These are phyloP conservation scores for Solanum bukasovii DNA, from an alignment of 257 asterid species.

Conservation along the genomic window DNA sequence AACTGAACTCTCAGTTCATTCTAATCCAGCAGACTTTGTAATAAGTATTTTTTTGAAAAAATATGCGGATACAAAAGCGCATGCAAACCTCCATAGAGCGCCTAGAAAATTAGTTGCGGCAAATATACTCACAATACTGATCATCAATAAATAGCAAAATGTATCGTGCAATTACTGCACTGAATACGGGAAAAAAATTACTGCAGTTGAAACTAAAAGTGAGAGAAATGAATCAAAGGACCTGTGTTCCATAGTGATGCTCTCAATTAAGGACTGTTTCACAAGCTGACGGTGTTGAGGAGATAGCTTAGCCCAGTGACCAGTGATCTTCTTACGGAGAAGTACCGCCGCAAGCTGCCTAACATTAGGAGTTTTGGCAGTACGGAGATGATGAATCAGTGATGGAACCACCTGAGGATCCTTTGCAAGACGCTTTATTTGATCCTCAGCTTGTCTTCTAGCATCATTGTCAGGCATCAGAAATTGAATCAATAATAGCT, in stretches of 20 bases:
- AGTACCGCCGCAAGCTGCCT: slow-evolving; percentile 97
- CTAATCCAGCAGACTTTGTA: neutral
- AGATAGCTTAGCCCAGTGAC: slow-evolving; percentile 87
- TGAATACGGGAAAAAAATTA: neutral
- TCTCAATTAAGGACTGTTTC: slow-evolving; percentile 81
- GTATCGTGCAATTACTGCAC: neutral
- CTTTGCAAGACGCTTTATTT: slow-evolving; percentile 86
- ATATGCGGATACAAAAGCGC: neutral
- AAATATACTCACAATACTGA: neutral
- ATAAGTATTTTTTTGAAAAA: neutral
- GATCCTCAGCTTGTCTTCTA: slow-evolving; percentile 98
- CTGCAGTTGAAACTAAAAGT: neutral
- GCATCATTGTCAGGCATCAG: slow-evolving; percentile 98
- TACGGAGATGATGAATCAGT: slow-evolving; percentile 80
- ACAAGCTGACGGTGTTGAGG: slow-evolving; percentile 71
- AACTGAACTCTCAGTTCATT: neutral
- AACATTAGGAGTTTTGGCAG: slow-evolving; percentile 96
- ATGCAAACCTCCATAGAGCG: neutral
- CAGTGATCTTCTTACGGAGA: slow-evolving; percentile 95
- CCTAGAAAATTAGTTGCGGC: neutral
- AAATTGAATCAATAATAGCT: slow-evolving; percentile 76
- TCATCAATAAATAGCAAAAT: neutral
- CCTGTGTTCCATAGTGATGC: slow-evolving; percentile 98
- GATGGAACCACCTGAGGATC: slow-evolving; percentile 99
- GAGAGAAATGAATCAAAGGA: slow-evolving; percentile 1